Evolutionary conservation across 179 eudicot species (phyloP), one percentile per base, ranked within the genome.

Genomic region (Vitellaria paradoxa): DNA sequence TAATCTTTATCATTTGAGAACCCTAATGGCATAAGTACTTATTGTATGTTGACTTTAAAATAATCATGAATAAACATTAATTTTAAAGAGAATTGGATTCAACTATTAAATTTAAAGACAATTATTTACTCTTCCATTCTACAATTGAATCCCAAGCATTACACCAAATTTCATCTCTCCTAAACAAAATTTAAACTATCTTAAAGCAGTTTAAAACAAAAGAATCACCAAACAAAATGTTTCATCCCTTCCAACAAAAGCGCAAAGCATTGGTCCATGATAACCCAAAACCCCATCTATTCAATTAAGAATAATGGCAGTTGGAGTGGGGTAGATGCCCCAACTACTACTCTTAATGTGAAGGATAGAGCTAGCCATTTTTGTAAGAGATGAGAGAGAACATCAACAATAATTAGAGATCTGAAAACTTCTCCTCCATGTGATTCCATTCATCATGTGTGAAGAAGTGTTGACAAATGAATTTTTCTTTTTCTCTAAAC

Each of bases 311-410:
- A 14, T 12, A 5, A 52, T 30, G 37, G 37, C 37, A 30, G 52
- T 2, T 20, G 55, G 55, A 45, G 72, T 68, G 72, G 72, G 72
- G 67, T 20, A 68, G 72, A 45, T 46, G 76, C 23, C 49, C 0
- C 52, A 40, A 2, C 46, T 37, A 15, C 15, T 8, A 12, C 49
- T 72, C 49, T 18, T 15, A 56, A 56, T 13, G 63, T 4, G 9
- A 9, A 50, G 62, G 61, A 4, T 62, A 26, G 24, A 1, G 59
- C 37, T 13, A 49, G 20, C 40, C 20, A 69, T 49, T 69, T 21
- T 69, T 69, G 73, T 69, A 50, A 69, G 57, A 49, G 73, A 69
- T 9, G 59, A 69, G 59, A 72, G 8, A 55, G 49, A 57, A n/a
- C 8, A 20, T n/a, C 10, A 73, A 59, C 37, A 53, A 72, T 56